Base-by-base conservation (phyloP, 495 filamentous ascomycete genomes). In the Astrothelium subdiscretum region DNA sequence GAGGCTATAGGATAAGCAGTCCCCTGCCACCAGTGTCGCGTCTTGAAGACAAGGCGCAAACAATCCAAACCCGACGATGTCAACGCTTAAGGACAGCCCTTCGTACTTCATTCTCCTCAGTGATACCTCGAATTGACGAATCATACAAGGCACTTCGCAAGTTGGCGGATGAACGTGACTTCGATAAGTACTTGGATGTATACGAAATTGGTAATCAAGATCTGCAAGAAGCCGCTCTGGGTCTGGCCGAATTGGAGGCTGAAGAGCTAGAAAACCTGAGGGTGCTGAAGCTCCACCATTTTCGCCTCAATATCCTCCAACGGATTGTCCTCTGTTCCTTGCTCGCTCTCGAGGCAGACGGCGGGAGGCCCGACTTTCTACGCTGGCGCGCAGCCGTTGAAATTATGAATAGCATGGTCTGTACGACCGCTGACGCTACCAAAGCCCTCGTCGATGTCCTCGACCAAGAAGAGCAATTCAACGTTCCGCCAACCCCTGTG, bases 161-260 rank as follows among this genome's bases (percentile, higher is more conserved):
- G 5, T 82, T 95, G 35, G 83, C 89, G 1, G 85, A 91, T 69
- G 81, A 87, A 65, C 77, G 85, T 54, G 88, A 96, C 67, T 76
- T 96, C 15, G 92, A 91, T 57, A 94, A 89, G 75, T 96, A 91
- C 70, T 85, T 89, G 63, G 91, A 96, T 67, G 87, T 96, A 38
- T 96, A 96, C 67, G 91, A 97, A 68, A 86, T 97, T 63, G 89
- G 82, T 60, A 79, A 86, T 54, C 82, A 83, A 32, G 92, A 97
- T 67, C 79, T 92, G 15, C 78, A 80, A 57, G 87, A 88, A 60
- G 83, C 86, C 3, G 51, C 48, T 15, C 71, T 80, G 26, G 82
- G 82, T 2, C 82, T 86, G 51, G 73, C 79, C 1, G 82, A 87
- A 31, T 72, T 75, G 32, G 81, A 87, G 32, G 78, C 82, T 65